These are phyloP conservation scores for Tagetes erecta DNA, from an alignment of 129 eudicot species.

Conservation along the genomic window DNA sequence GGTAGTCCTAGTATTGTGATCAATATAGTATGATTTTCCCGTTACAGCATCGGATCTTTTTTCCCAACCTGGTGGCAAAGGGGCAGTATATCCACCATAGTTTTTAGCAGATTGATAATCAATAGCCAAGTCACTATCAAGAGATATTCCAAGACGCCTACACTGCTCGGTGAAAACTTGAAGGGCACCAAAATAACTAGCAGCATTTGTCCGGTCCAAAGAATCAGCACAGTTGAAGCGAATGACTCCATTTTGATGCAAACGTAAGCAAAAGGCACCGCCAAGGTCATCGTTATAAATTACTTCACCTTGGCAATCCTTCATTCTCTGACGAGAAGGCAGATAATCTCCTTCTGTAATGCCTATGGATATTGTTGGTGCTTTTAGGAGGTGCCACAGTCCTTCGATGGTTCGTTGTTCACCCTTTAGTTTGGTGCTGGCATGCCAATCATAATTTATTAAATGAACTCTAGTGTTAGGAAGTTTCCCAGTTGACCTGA, in stretches of 20 bases:
- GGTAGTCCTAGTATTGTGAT: slow-evolving; percentile 95
- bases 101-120: slow-evolving; percentile 65
- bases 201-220: slow-evolving; percentile 96
- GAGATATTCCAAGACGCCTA: slow-evolving; percentile 88
- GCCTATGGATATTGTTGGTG: slow-evolving; percentile 85
- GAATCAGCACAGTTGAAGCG: slow-evolving; percentile 99
- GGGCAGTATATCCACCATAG: slow-evolving; percentile 76
- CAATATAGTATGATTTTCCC: slow-evolving; percentile 86
- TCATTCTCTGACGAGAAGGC: slow-evolving; percentile 79
- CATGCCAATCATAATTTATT: slow-evolving; percentile 97
- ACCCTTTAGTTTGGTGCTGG: slow-evolving; percentile 75
- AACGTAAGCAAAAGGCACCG: slow-evolving; percentile 87
- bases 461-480: slow-evolving; percentile 71
- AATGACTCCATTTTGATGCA: slow-evolving; percentile 92
- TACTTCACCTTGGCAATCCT: slow-evolving; percentile 85
- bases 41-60: slow-evolving; percentile 92
- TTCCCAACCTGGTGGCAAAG: slow-evolving; percentile 98
- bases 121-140: slow-evolving; percentile 82
- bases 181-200: slow-evolving; percentile 93
- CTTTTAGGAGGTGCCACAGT: slow-evolving; percentile 79
- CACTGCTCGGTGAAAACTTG: slow-evolving; percentile 98
- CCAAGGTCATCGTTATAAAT: slow-evolving; percentile 60
- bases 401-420: slow-evolving; percentile 95
- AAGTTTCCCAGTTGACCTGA: slow-evolving; percentile 66
- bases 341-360: slow-evolving; percentile 92